phyloP scores from a whole-genome alignment of 1,284 basidiomycete genomes.

The Boletus hoseneyae region DNA sequence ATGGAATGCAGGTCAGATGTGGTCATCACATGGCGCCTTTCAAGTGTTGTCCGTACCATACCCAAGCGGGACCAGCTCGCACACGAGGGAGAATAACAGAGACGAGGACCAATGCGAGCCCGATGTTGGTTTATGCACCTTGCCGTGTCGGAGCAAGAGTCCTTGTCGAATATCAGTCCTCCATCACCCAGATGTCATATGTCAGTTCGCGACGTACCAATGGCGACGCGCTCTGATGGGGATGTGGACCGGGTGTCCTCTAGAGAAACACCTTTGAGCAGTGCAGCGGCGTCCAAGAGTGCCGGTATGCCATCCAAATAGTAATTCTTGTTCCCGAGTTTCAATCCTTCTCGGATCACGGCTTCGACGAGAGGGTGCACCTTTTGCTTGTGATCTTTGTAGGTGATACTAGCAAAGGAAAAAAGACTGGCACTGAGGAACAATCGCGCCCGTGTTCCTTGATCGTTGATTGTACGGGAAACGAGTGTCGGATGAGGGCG shows the following conservation, averaged over 20 bases:
- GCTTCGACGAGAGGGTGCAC: conserved; percentile 56
- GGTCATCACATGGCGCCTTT: neutral
- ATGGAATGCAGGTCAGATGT: conserved; percentile 9
- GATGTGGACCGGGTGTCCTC: conserved; percentile 35
- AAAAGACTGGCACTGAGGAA: conserved; percentile 71
- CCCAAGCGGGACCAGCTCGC: conserved; percentile 64
- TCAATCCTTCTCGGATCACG: conserved; percentile 80
- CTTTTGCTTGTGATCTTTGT: conserved; percentile 64
- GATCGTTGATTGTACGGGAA: conserved; percentile 37
- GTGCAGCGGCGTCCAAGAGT: conserved; percentile 55
- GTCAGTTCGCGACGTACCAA: conserved; percentile 44
- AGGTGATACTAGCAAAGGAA: conserved; percentile 60
- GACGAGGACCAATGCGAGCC: conserved; percentile 72
- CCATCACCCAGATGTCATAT: neutral
- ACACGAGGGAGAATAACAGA: conserved; percentile 71
- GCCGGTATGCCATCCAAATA: conserved; percentile 71
- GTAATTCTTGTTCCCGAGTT: conserved; percentile 78
- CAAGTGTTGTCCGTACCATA: conserved; percentile 41
- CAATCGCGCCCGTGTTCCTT: conserved; percentile 53
- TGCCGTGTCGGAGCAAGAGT: conserved; percentile 60
- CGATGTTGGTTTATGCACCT: conserved; percentile 59
- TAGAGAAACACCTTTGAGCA: conserved; percentile 44
- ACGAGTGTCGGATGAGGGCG: conserved; percentile 48
- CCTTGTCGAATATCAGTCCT: conserved; percentile 40
- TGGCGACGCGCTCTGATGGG: conserved; percentile 50